A percentile compares a stretch with the other conserved stretches of the same genome.
Conservation (phyloP, 2,329 filamentous ascomycete genomes). For the Pyricularia sp. region DNA sequence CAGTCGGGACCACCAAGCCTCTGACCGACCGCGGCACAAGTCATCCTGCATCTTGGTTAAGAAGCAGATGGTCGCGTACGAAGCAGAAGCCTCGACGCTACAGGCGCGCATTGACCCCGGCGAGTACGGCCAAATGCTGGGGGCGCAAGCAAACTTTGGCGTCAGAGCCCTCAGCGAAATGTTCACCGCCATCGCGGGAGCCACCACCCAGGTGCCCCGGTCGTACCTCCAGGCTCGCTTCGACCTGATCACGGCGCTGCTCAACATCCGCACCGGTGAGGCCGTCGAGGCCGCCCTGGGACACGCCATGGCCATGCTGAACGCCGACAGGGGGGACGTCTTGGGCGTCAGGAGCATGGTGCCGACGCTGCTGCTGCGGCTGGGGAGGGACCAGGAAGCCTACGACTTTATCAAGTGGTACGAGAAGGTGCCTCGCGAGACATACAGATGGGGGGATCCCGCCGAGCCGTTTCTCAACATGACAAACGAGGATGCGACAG, state of each 20-base stretch:
- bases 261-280: conserved; percentile 11
- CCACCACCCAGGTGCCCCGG: not conserved
- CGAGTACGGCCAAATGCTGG: not conserved
- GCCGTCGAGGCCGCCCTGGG: conserved; percentile 11
- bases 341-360: conserved; percentile 11
- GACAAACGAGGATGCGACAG: not conserved
- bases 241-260: conserved; percentile 8
- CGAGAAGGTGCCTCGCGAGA: not conserved
- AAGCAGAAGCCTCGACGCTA: not conserved
- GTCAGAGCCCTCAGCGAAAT: not conserved
- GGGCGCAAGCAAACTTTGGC: not conserved
- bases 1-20: conserved; percentile 11
- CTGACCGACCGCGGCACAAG: conserved; percentile 12
- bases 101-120: not conserved
- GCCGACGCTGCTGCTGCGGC: conserved; percentile 12
- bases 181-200: conserved; percentile 5
- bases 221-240: conserved; percentile 10
- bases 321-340: conserved; percentile 12
- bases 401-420: conserved; percentile 17
- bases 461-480: not conserved
- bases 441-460: not conserved
- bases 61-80: not conserved
- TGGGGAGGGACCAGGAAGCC: conserved; percentile 16
- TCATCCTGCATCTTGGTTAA: conserved; percentile 10
- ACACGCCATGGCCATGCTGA: conserved; percentile 10